phyloP scores from a whole-genome alignment of 257 asterid genomes.

The Solanum gracilifrons region DNA sequence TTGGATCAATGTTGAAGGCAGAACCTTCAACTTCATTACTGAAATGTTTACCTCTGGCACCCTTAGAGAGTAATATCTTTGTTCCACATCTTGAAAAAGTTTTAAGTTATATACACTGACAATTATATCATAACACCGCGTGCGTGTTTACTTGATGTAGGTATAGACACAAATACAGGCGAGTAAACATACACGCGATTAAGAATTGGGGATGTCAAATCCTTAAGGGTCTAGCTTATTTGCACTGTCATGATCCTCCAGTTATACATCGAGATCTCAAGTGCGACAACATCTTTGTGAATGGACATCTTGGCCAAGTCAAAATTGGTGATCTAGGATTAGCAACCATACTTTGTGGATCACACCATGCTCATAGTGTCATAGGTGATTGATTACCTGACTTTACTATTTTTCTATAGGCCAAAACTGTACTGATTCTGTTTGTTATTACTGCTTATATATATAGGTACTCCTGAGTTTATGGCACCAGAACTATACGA shows the following conservation, averaged over 20 bases:
- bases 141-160: slow-evolving; percentile 8
- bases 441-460: not conserved
- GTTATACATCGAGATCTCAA: slow-evolving; percentile 81
- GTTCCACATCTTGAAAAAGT: not conserved
- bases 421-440: not conserved
- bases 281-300: slow-evolving; percentile 70
- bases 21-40: slow-evolving; percentile 72
- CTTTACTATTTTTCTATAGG: not conserved
- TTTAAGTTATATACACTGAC: not conserved
- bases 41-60: slow-evolving; percentile 87
- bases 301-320: slow-evolving; percentile 77
- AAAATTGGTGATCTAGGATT: slow-evolving; percentile 81
- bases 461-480: slow-evolving; percentile 75
- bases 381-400: slow-evolving; percentile 26
- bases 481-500: slow-evolving; percentile 87
- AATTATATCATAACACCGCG: not conserved
- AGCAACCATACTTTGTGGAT: slow-evolving; percentile 54
- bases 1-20: slow-evolving; percentile 43
- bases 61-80: slow-evolving; percentile 47
- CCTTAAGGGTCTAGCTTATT: slow-evolving; percentile 57
- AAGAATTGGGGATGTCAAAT: slow-evolving; percentile 72
- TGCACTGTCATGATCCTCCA: slow-evolving; percentile 65
- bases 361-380: slow-evolving; percentile 73
- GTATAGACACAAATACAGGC: slow-evolving; percentile 43
- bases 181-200: slow-evolving; percentile 38